These are phyloP conservation scores for Piromyces sp. DNA, from an alignment of 192 early-diverging fungal species.

Conservation along the genomic window DNA sequence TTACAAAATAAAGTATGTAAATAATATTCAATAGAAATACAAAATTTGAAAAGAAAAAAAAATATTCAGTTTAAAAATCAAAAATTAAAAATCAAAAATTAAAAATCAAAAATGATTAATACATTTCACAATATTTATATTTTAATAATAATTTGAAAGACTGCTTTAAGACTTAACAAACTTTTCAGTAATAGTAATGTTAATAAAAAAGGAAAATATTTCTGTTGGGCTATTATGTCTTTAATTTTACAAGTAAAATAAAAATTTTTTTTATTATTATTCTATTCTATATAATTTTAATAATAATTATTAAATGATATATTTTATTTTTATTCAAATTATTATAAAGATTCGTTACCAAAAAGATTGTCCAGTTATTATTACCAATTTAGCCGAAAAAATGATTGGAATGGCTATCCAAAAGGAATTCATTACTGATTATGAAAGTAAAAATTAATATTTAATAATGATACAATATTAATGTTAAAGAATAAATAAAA, in stretches of 20 bases:
- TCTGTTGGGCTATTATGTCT: conserved; percentile 74
- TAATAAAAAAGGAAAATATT: conserved; percentile 50
- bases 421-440: conserved; percentile 42
- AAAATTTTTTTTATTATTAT: too few species aligned
- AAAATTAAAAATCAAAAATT: too few species aligned
- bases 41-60: not conserved
- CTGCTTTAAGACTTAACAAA: conserved; percentile 65
- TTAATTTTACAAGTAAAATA: conserved; percentile 51
- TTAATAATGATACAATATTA: too few species aligned
- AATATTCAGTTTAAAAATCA: too few species aligned
- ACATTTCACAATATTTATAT: too few species aligned
- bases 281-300: too few species aligned
- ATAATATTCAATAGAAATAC: not conserved
- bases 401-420: conserved; percentile 62
- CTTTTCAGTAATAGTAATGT: conserved; percentile 18
- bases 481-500: too few species aligned
- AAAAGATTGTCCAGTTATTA: conserved; percentile 23
- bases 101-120: too few species aligned
- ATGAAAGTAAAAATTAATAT: conserved; percentile 36
- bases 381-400: conserved; percentile 52
- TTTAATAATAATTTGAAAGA: conserved; percentile 11
- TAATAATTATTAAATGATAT: too few species aligned
- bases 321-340: too few species aligned
- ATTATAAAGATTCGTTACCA: not conserved
- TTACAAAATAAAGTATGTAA: conserved; percentile 35